phyloP scores from a whole-genome alignment of 75 land plant species.

The Picea sitchensis region DNA sequence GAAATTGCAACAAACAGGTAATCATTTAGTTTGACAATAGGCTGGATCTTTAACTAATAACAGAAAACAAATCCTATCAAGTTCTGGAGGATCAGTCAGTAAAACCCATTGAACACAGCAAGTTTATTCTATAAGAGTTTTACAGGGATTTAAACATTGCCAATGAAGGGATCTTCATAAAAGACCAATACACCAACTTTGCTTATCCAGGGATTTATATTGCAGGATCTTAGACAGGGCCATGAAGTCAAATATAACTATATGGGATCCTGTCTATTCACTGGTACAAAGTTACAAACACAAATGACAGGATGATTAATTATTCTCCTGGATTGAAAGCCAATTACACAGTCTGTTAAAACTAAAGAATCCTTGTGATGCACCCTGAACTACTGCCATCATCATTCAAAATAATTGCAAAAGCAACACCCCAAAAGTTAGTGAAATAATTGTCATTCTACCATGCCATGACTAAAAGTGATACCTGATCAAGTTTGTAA shows the following conservation, averaged over 20 bases:
- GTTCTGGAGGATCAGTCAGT: too few species aligned
- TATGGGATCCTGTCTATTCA: not conserved
- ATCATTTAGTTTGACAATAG: too few species aligned
- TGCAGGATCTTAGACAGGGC: not conserved
- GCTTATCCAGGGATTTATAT: not conserved
- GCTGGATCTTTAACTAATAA: too few species aligned
- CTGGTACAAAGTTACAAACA: not conserved
- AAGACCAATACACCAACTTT: too few species aligned
- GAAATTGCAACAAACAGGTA: too few species aligned
- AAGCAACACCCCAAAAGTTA: not conserved
- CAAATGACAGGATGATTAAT: not conserved
- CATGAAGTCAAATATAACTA: not conserved
- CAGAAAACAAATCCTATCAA: too few species aligned
- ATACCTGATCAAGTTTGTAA: constrained; percentile 97
- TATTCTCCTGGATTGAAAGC: not conserved
- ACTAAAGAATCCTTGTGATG: not conserved
- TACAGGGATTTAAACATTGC: too few species aligned
- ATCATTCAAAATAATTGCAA: not conserved
- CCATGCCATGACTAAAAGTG: not conserved
- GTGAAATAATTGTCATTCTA: not conserved
- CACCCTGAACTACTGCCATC: not conserved
- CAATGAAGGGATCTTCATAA: too few species aligned
- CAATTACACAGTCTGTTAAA: not conserved
- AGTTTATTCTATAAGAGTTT: too few species aligned
- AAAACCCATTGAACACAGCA: too few species aligned